Base-by-base conservation (phyloP, 148 eudicot genomes). In the Amaranthus cruentus region DNA sequence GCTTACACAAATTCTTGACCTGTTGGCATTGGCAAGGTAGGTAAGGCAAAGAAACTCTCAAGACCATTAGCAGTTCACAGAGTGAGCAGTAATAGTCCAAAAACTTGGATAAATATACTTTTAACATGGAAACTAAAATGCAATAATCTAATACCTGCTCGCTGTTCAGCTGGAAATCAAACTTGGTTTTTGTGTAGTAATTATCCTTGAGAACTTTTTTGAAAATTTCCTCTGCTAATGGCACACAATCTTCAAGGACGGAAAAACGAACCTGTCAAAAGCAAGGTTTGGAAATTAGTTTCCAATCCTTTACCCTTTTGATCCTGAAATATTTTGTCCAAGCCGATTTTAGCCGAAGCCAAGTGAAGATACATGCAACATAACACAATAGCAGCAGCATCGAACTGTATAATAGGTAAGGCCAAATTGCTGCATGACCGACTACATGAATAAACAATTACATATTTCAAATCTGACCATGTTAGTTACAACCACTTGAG, bases 171-270 rank as follows among this genome's bases (percentile, higher is more conserved):
- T 86, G 83, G 84, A 89, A 87, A 75, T 85, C 76, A 74, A 95
- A 95, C 85, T 95, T 95, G 74, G 71, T 87, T 65, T 77, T 88
- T 4, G 96, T 71, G 71, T 68, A 95, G 78, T 95, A 95, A 76
- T 92, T 95, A 6, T 87, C 92, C 81, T 90, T 88, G 73, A 95
- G 82, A 9, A 83, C 90, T 8, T 75, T 70, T 81, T 75, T 95
- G 77, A 95, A 95, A 74, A 88, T 87, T 78, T 91, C 97, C 77
- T 95, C 99, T 47, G 89, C 83, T 70, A 95, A 57, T 14, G 99
- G 99, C 74, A 84, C 62, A 75, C 94, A 92, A 79, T 91, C 96
- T 38, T 87, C 87, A 72, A 87, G 70, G 72, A 90, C 75, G 38
- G 87, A 78, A 79, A 90, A 95, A 9, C 97, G 97, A 28, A 95